A percentile compares a stretch with the other conserved stretches of the same genome.
Evolutionary conservation across 192 early-diverging fungal species (phyloP).

Genomic region (Chytriomyces confervae): DNA sequence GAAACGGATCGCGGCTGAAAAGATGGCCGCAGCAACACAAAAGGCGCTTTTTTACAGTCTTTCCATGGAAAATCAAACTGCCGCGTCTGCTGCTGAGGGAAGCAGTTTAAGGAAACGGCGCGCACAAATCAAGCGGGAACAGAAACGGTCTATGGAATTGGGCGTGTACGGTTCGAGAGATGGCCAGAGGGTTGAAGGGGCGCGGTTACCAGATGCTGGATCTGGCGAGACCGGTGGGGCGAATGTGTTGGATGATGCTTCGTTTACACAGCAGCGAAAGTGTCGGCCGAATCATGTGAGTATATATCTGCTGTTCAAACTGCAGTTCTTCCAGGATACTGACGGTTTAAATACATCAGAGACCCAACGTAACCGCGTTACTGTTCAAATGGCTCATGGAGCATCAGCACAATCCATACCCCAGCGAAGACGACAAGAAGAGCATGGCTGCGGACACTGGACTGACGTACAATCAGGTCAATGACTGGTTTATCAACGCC

Average conservation of each 20-base stretch:
- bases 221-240: not conserved
- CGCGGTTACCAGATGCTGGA: not conserved
- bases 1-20: not conserved
- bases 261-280: not conserved
- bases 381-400: conserved; percentile 68
- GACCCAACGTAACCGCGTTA: conserved; percentile 44
- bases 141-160: not conserved
- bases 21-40: not conserved
- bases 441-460: conserved; percentile 58
- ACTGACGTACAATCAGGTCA: conserved; percentile 70
- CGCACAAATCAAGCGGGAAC: too few species aligned
- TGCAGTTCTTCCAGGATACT: not conserved
- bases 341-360: not conserved
- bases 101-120: not conserved
- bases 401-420: conserved; percentile 70
- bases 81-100: conserved; percentile 1
- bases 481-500: conserved; percentile 81
- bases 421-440: conserved; percentile 69
- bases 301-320: not conserved
- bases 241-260: not conserved
- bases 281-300: conserved; percentile 22
- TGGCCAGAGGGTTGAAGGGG: not conserved
- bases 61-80: conserved; percentile 11
- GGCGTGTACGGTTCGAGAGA: not conserved
- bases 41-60: conserved; percentile 9